Base-by-base conservation (phyloP, 495 filamentous ascomycete species). In the Penicillium alfredii region DNA sequence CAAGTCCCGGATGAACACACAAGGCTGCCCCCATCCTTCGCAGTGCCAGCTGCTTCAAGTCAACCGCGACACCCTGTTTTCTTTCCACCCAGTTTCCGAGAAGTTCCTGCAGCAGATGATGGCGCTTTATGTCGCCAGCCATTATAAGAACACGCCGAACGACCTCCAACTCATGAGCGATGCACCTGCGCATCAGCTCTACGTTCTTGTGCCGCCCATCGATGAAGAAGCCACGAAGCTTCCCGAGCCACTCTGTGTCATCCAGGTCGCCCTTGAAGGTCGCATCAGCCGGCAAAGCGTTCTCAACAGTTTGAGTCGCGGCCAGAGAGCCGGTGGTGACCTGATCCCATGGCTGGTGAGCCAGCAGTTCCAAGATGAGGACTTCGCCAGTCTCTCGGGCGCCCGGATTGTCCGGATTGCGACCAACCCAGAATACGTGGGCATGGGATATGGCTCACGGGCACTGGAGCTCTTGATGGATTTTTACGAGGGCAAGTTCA, bases 51-150 rank as follows among this genome's bases (percentile, higher is more conserved):
- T 99, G 15, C 74, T 97, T 30, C 80, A 86, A 39, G 88, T 99
- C 50, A 97, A 96, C 62, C 81, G 93, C 12, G 93, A 99, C 60
- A 97, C 90, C 8, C 76, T 99, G 6, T 99, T 97, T 68, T 95
- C 89, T 5, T 97, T 94, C 68, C 90, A 99, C 47, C 87, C 88
- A 8, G 87, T 97, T 6, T 94, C 90, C 6, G 93, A 99, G 52
- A 92, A 88, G 57, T 98, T 99, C 64, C 70, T 99, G 30, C 93
- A 97, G 55, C 86, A 94, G 44, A 95, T 97, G 88, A 88, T 99
- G 63, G 86, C 88, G 7, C 76, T 99, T 1, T 97, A 96, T 50
- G 92, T 97, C n/a, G 88, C 93, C 11, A 90, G 84, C 54, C 89
- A 96, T 56, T 96, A 99, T 68, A 97, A 97, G 62, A 99, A 99